phyloP scores from a whole-genome alignment of 805 yeast species.

The Cyberlindnera americana region DNA sequence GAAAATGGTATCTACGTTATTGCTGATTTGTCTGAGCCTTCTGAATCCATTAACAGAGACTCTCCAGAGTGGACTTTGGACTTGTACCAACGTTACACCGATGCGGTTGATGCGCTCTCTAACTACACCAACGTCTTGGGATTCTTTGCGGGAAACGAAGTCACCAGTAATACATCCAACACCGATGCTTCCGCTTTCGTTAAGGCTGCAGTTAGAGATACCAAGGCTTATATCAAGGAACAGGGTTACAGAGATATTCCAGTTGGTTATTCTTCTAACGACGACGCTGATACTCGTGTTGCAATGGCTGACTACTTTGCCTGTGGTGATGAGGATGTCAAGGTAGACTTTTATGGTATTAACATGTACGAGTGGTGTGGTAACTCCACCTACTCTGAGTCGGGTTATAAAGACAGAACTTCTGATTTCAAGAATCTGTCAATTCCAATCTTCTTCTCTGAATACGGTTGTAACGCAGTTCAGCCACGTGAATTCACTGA shows the following conservation, averaged over 20 bases:
- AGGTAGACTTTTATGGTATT: slow-evolving; percentile 76
- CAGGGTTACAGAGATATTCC: slow-evolving; percentile 71
- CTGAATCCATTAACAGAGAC: slow-evolving; percentile 63
- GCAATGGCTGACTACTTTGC: slow-evolving; percentile 75
- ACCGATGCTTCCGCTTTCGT: slow-evolving; percentile 82
- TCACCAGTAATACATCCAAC: slow-evolving; percentile 66
- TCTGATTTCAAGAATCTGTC: slow-evolving; percentile 66
- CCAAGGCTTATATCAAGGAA: slow-evolving; percentile 62
- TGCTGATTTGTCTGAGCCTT: slow-evolving; percentile 80
- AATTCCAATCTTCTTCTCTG: slow-evolving; percentile 83
- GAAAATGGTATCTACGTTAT: slow-evolving; percentile 83
- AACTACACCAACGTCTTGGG: slow-evolving; percentile 76
- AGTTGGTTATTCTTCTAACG: slow-evolving; percentile 86
- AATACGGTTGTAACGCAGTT: slow-evolving; percentile 78
- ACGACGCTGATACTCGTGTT: slow-evolving; percentile 67
- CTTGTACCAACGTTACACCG: slow-evolving; percentile 66
- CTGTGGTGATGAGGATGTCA: slow-evolving; percentile 59
- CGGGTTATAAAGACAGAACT: slow-evolving; percentile 73
- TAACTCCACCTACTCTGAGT: slow-evolving; percentile 55
- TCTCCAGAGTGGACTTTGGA: slow-evolving; percentile 68
- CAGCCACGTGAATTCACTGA: slow-evolving; percentile 77
- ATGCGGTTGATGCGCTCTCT: slow-evolving; percentile 68
- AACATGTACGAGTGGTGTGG: slow-evolving; percentile 93
- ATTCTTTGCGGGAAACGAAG: slow-evolving; percentile 92
- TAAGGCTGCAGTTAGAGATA: slow-evolving; percentile 86